Evolutionary conservation across 768 basidiomycete species (phyloP).

Genomic region (Rhizopogon vinicolor): DNA sequence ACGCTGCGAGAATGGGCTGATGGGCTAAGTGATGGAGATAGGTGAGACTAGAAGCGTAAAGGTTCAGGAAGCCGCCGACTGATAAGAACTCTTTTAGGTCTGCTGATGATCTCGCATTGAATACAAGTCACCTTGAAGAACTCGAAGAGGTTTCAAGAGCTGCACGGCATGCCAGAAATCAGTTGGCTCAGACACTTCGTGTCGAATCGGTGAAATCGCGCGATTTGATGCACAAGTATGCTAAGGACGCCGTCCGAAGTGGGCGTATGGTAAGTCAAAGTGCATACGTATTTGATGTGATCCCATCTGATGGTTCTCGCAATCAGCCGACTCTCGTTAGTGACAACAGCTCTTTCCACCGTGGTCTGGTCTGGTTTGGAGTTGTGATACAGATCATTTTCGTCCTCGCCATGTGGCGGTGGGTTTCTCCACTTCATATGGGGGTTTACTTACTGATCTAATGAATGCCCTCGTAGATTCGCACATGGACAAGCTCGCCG

Average conservation of each 20-base stretch:
- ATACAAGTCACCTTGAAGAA: slow-evolving; percentile 43
- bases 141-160: slow-evolving; percentile 49
- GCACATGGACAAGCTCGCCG: slow-evolving; percentile 47
- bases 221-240: slow-evolving; percentile 31
- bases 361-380: slow-evolving; percentile 29
- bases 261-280: slow-evolving; percentile 32
- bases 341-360: slow-evolving; percentile 16
- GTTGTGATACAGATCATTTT: slow-evolving; percentile 43
- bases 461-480: slow-evolving; percentile 25
- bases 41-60: slow-evolving; percentile 32
- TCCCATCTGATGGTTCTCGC: slow-evolving; percentile 5
- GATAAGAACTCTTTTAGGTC: slow-evolving; percentile 27
- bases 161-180: slow-evolving; percentile 46
- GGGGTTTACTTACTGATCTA: neutral
- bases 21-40: slow-evolving; percentile 53
- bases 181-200: slow-evolving; percentile 38
- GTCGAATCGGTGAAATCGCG: slow-evolving; percentile 32
- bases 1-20: slow-evolving; percentile 54
- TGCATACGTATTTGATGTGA: neutral
- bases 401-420: slow-evolving; percentile 57
- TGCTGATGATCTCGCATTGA: slow-evolving; percentile 28
- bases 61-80: neutral
- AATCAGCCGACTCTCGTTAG: slow-evolving; percentile 17
- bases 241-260: slow-evolving; percentile 29
- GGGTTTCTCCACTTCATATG: slow-evolving; percentile 12